Base-by-base conservation (phyloP, 2,329 filamentous ascomycete genomes). In the Hymenoscyphus scutula region DNA sequence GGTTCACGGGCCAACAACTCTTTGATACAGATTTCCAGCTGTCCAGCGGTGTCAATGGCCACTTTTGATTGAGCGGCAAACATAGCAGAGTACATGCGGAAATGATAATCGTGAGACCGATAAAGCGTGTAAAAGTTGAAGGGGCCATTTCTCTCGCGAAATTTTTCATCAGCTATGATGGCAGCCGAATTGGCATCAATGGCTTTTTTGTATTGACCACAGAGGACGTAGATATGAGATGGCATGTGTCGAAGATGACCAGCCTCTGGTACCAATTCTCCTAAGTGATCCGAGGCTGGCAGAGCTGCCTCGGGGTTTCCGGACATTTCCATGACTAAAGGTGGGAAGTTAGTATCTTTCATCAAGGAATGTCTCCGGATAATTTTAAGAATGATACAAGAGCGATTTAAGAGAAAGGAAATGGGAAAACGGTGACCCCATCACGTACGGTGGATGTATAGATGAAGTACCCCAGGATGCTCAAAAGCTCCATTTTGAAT, bases 181-280 rank as follows among this genome's bases (percentile, higher is more conserved):
- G 90, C 90, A 25, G 82, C 81, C 1, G 81, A 78, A 72, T 93
- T 93, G 3, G 87, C 87, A 1, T 78, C 77, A 58, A 92, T 86
- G 4, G 88, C 88, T 8, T 80, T 79, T 32, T 82, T 78, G 71
- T 92, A 93, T 69, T 92, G 84, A 13, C 90, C 90, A 30, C 87
- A 83, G 0, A 92, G 80, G 11, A 91, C 83, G 72, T 93, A 89
- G 38, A 93, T 78, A 73, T 94, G 90, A 0, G 86, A 86, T 0
- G 90, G 89, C 90, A 94, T 93, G 70, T 92, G 89, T 48, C 86
- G 80, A 0, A 91, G 76, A 73, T 92, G 89, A 0, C 89, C 89
- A 0, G 84, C 81, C 71, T 91, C 88, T 0, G 89, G 89, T 0
- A 89, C 83, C 1, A 91, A 79, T 10, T 79, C 80, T 25, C 89